These are phyloP conservation scores for Phragmites australis DNA, from an alignment of 176 grass and related monocot genomes.

Conservation along the genomic window DNA sequence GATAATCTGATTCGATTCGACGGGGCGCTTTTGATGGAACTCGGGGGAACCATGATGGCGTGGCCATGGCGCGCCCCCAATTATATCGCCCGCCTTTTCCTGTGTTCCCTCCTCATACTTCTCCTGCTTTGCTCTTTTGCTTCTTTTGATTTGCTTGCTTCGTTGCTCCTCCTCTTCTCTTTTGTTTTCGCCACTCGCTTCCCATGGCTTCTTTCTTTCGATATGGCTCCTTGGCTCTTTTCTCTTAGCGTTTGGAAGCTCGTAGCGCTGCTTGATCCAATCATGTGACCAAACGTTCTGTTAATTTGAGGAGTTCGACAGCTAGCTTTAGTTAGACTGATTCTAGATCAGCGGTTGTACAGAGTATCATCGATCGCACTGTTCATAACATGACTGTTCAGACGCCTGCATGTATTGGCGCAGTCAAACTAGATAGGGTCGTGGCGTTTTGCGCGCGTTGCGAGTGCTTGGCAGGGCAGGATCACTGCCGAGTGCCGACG, in stretches of 20 bases:
- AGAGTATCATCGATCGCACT: background rate
- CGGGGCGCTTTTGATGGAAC: conserved; percentile 50
- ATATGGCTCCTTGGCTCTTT: conserved; percentile 38
- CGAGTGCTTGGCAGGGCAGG: background rate
- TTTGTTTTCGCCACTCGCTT: background rate
- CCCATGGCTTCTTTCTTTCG: conserved; percentile 28
- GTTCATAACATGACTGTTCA: conserved; percentile 14
- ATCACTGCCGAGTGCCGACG: background rate
- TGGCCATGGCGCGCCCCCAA: conserved; percentile 1
- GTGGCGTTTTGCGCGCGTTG: background rate
- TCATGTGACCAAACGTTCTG: conserved; percentile 47
- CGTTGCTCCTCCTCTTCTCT: background rate
- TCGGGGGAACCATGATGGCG: conserved; percentile 36
- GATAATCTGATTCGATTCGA: conserved; percentile 80
- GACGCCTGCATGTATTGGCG: background rate
- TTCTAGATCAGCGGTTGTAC: background rate
- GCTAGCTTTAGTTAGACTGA: background rate
- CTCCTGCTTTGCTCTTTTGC: conserved; percentile 49
- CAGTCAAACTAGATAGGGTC: background rate
- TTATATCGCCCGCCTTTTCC: conserved; percentile 64
- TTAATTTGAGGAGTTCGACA: no score
- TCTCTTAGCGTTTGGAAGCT: conserved; percentile 17
- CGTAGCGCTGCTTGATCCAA: background rate
- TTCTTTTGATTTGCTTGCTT: conserved; percentile 52
- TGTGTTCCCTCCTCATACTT: conserved; percentile 35